Evolutionary conservation across 768 basidiomycete genomes (phyloP), one percentile per base, ranked within the genome.

Genomic region (Trametes cingulata): DNA sequence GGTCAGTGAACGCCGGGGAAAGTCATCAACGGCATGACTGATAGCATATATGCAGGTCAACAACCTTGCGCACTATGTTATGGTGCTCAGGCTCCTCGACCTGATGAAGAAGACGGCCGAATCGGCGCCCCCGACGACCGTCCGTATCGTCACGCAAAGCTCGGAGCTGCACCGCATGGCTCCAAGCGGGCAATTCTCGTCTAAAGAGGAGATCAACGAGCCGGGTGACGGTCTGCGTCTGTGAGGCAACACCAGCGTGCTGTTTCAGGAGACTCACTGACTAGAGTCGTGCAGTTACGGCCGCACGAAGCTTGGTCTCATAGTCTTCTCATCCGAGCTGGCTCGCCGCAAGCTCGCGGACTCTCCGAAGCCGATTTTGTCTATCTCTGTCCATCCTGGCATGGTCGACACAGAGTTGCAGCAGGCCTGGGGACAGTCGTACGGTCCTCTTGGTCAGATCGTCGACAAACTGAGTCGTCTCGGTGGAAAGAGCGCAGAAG

Each of bases 121-220:
- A 29, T 46, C 14, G 4, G 65, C 68, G 1, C 62, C 65, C 6
- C 71, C 69, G 5, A 50, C 65, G 12, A 61, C 65, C 6, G 68
- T 70, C 7, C 69, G 71, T 45, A 70, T 72, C 58, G 65, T 70
- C 33, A 65, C 68, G 68, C 71, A 72, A 52, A 68, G 65, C 20
- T 70, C 69, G 10, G 69, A 69, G 65, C 58, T 70, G 63, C 71
- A 72, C 39, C 62, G 65, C 15, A 22, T 66, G 25, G 60, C 71
- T 0, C 68, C 69, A 0, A 60, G 53, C 25, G 63, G 52, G 7
- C 58, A 46, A 29, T 72, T 72, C 53, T 17, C 47, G 1, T 65
- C 62, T 0, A 72, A 70, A 52, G 67, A 68, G 14, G 71, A 72
- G 55, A 67, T 72, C 47, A 68, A 69, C 24, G n/a, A 66, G 35